Evolutionary conservation across 2,329 filamentous ascomycete species (phyloP), one percentile per base, ranked within the genome.

Genomic region (Dryadomyces quercus-mongolicae): DNA sequence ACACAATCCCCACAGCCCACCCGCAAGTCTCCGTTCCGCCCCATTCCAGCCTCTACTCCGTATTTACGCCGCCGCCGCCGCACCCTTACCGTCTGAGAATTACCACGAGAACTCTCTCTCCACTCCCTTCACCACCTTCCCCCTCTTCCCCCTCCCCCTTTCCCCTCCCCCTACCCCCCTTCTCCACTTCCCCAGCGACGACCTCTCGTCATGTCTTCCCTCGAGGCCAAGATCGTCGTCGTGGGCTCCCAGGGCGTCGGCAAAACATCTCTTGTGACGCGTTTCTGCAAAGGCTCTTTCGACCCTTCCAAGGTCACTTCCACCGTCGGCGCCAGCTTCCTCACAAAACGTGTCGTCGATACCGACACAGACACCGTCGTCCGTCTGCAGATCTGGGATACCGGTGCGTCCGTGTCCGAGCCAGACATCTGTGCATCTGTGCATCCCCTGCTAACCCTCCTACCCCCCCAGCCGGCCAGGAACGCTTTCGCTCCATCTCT

Each of bases 301-400:
- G 78, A 81, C 59, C 84, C 84, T 7, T 70, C 75, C n/a, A 71
- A 81, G 65, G 74, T 74, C 48, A 80, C 76, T 3, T 86, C 83
- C 5, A 91, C 86, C n/a, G 82, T 91, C 56, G 86, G 86, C 65
- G 86, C 86, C 31, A 87, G 82, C 65, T 90, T 90, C 68, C 75
- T 89, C 66, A 86, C 86, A 46, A 90, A 90, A 70, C 81, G 84
- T 64, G 84, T 90, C 57, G 76, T 87, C 60, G 91, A 96, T 69
- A 82, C 81, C 58, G 88, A 95, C 66, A 88, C 85, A 21, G 88
- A 92, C 63, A 93, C 89, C 1, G 77, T 87, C 22, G 89, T 96
- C 40, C 82, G 91, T n/a, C 75, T 96, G 42, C 91, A 96, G 66
- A 94, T 96, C 61, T 96, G 91, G 91, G 91, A 96, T 66, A 96